Evolutionary conservation across 2,329 filamentous ascomycete genomes (phyloP), one percentile per base, ranked within the genome.

Genomic region (Diplodia mutila): DNA sequence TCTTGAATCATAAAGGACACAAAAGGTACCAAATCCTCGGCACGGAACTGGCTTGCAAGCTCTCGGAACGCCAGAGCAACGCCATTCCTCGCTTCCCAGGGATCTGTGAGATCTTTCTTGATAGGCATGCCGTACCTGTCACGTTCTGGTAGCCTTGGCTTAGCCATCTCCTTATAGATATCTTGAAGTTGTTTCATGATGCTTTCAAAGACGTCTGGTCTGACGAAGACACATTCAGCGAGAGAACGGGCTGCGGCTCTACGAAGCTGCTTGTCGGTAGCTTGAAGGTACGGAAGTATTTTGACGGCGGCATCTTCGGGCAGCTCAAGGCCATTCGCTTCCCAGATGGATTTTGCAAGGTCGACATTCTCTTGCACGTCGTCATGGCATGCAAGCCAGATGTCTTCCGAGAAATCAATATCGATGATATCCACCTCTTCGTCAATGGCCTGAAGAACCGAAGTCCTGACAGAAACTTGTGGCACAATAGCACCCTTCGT

Each of bases 91-190:
- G 88, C 87, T 78, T 97, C 93, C 94, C 94, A 99, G 1, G 90
- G 91, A 79, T 99, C 95, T 5, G 91, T 87, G 12, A 93, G 83
- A 71, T 98, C 92, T 75, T 90, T 89, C 80, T 97, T 98, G 74
- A 89, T 90, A 3, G 93, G 91, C 91, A 99, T 97, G 65, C 96
- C 95, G 76, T 93, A 98, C 70, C 94, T 91, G 76, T 99, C 94
- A 48, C 94, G 89, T 73, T 94, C 89, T 12, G 93, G 92, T 55
- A 91, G 87, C 68, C 91, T 89, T 1, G 93, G 91, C 77, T 95
- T 96, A 7, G 92, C 90, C 71, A 94, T 87, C 70, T 94, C 89
- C 53, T 85, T 79, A 76, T 99, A 99, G 2, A 87, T 87, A 5
- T 85, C 80, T 74, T 93, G 85, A 25, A 99, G 83, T 65, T 85